Base-by-base conservation (phyloP, 345 rosid species). In the Arabis hirsuta region DNA sequence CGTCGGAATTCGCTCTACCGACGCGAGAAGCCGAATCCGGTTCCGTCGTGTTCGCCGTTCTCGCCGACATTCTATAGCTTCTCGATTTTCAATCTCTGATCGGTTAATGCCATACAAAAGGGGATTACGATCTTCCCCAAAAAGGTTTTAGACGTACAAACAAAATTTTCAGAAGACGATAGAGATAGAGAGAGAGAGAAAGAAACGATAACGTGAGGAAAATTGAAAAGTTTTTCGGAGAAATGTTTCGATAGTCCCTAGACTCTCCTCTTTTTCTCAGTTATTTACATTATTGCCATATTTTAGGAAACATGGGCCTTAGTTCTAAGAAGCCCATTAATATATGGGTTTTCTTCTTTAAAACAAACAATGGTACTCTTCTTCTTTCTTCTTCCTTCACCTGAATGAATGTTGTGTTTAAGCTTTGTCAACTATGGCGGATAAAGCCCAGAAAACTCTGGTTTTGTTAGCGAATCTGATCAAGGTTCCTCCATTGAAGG, bases 401-500 rank as follows among this genome's bases (percentile, higher is more conserved):
- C 8, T 9, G 31, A 34, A n/a, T 61, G 53, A 51, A 39, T 51
- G 22, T 27, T 6, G n/a, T 34, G 62, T 54, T 44, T 45, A 56
- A 57, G 31, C 32, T 2, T 27, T 9, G 4, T 52, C 46, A 3
- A 43, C 67, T 0, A 83, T 79, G 87, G 42, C 76, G 12, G 60
- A 29, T 5, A 80, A 64, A 65, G 10, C 63, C 4, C 73, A 56
- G 13, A 83, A 68, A 79, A 63, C 79, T 8, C 71, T 78, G 9
- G 0, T 43, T 41, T 55, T 82, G 27, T 61, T 83, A 20, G 65
- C 82, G 22, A 81, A 73, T 52, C 29, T 91, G 81, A 78, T 72
- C 81, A 88, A 89, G 66, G 45, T 42, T 61, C 97, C 83, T 34
- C 96, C 92, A 3, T 50, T 76, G 1, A 77, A 73, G 48, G 87